A percentile compares a stretch with the other conserved stretches of the same genome.
Conservation (phyloP, 768 basidiomycete species). For the Gyrodon lividus region DNA sequence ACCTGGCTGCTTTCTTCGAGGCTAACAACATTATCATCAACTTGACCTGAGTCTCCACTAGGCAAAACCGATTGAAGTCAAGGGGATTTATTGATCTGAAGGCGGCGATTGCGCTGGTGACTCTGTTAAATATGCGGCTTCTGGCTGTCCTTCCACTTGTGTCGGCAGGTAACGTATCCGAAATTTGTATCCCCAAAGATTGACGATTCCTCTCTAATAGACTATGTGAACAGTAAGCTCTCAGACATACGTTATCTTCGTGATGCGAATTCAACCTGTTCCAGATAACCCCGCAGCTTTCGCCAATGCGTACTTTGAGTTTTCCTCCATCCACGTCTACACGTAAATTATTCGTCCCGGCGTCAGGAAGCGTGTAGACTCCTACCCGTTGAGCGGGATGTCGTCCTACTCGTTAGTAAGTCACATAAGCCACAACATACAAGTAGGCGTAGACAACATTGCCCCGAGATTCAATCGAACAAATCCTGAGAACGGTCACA, state of each 20-base stretch:
- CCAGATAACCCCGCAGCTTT: conserved; percentile 35
- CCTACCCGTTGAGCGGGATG: no score
- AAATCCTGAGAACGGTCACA: no score
- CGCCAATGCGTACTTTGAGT: conserved; percentile 37
- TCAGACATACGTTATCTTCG: no score
- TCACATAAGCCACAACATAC: no score
- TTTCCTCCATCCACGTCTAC: conserved; percentile 37
- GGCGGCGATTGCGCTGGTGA: no score
- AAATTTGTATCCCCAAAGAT: background rate
- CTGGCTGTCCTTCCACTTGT: conserved; percentile 21
- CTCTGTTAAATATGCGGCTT: conserved; percentile 11
- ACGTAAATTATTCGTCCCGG: background rate
- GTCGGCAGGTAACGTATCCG: conserved; percentile 4
- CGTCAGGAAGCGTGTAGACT: no score
- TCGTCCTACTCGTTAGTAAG: no score
- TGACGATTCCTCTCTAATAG: background rate
- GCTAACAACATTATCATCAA: conserved; percentile 35
- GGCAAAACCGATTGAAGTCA: no score
- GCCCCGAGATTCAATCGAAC: no score
- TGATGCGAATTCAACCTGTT: background rate
- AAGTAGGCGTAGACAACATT: no score
- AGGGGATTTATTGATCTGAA: no score
- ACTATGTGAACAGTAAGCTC: conserved; percentile 12
- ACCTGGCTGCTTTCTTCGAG: conserved; percentile 36
- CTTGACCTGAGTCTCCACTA: no score